These are phyloP conservation scores for Halophytophthora polymorphica DNA, from an alignment of 352 stramenopile species.

Conservation along the genomic window DNA sequence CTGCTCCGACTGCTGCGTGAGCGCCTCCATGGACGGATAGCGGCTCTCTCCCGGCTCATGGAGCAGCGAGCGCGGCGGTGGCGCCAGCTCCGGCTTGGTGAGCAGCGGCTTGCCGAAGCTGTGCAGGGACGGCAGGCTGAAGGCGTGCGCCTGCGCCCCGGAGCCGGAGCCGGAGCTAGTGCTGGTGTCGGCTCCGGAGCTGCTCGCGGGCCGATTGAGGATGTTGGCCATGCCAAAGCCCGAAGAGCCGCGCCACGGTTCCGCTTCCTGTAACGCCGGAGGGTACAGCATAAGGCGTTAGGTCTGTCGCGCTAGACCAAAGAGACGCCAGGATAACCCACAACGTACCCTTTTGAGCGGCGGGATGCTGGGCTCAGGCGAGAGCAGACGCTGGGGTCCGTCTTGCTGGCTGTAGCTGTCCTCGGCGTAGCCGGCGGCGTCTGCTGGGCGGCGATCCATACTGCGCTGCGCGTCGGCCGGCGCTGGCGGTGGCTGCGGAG, in stretches of 20 bases:
- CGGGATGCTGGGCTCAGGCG: slow-evolving; percentile 6
- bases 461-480: slow-evolving; percentile 14
- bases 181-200: slow-evolving; percentile 4
- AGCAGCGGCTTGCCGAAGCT: slow-evolving; percentile 65
- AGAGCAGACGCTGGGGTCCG: slow-evolving; percentile 1
- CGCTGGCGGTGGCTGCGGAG: too few relatives aligned
- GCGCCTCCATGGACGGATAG: slow-evolving; percentile 11
- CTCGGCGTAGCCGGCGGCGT: slow-evolving; percentile 13
- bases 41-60: slow-evolving; percentile 26
- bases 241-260: slow-evolving; percentile 63
- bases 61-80: slow-evolving; percentile 31
- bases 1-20: slow-evolving; percentile 3
- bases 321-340: background rate
- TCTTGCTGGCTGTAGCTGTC: slow-evolving; percentile 24
- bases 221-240: slow-evolving; percentile 81
- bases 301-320: background rate
- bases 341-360: slow-evolving; percentile 37
- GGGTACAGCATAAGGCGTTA: slow-evolving; percentile 20
- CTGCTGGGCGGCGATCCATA: slow-evolving; percentile 20
- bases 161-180: slow-evolving; percentile 4
- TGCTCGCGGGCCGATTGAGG: slow-evolving; percentile 46
- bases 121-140: slow-evolving; percentile 77
- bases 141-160: slow-evolving; percentile 46
- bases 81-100: slow-evolving; percentile 45
- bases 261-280: slow-evolving; percentile 42